Conservation (phyloP, 768 basidiomycete species). For the Fomitopsis pulvina region DNA sequence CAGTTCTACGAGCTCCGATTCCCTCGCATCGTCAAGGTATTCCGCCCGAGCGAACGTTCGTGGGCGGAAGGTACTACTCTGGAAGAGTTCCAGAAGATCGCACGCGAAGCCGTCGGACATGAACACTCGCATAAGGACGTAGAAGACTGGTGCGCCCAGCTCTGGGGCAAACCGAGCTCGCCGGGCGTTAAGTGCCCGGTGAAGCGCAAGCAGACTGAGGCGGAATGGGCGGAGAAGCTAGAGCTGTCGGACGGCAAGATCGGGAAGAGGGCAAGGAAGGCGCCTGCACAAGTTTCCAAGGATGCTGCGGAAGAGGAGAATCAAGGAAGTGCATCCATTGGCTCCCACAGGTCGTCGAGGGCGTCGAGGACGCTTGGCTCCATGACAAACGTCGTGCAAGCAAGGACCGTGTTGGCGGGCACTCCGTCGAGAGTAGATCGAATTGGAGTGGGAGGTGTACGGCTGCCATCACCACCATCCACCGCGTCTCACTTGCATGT, state of each 20-base stretch:
- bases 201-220: conserved; percentile 34
- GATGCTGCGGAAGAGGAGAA: neutral
- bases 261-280: conserved; percentile 4
- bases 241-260: conserved; percentile 19
- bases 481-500: too few species aligned
- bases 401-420: too few species aligned
- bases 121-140: conserved; percentile 44
- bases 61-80: conserved; percentile 54
- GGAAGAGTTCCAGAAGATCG: conserved; percentile 46
- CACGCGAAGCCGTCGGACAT: conserved; percentile 45
- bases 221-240: conserved; percentile 39
- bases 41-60: conserved; percentile 52
- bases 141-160: conserved; percentile 35
- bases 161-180: conserved; percentile 35
- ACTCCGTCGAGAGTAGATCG: too few species aligned
- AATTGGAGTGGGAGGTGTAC: too few species aligned
- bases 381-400: conserved; percentile 14
- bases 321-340: neutral
- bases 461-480: too few species aligned
- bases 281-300: neutral
- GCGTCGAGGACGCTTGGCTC: conserved; percentile 12
- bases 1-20: conserved; percentile 84
- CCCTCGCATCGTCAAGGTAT: conserved; percentile 69
- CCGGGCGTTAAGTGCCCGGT: conserved; percentile 30
- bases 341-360: neutral